Evolutionary conservation across 2,329 filamentous ascomycete genomes (phyloP), one percentile per base, ranked within the genome.

Genomic region (Colletotrichum sansevieriae): DNA sequence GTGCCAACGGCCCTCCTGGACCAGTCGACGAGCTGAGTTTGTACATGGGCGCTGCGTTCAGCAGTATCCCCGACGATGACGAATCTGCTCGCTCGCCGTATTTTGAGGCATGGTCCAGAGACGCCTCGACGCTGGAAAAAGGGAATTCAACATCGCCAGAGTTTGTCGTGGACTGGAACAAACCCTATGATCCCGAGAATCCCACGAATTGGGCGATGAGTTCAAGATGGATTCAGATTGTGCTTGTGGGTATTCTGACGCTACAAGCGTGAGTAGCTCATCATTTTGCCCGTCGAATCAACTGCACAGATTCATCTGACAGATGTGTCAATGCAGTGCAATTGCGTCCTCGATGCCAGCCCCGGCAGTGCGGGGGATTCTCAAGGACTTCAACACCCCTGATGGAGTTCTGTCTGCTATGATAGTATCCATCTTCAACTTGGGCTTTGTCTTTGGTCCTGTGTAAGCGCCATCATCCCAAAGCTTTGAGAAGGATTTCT

Each of bases 381-480:
- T 69, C 15, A 20, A 37, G n/a, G 35, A 69, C 4, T 69, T 61
- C n/a, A 33, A 20, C 1, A 35, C 43, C 5, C 49, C 61, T 7
- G 12, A 51, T n/a, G 63, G 49, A 4, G 55, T 39, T 10, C 22
- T 85, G 0, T 76, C 76, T 4, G 79, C 79, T 1, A 82, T 86
- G 51, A 81, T 84, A 68, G 78, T 86, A 2, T 84, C 83, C 0
- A 79, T 87, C 11, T 84, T 84, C 74, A 78, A 87, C 20, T 75
- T 85, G 1, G 83, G 84, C 62, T 77, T 80, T 44, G 78, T 78
- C 8, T 75, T 82, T 52, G 81, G 80, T 4, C 80, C 80, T 5
- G 71, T 82, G 11, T 70, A 82, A 20, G 79, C 51, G 12, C 20
- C 9, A 4, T 4, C 37, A 13, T 79, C 66, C 78, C 2, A 54